Evolutionary conservation across 805 yeast genomes (phyloP), one percentile per base, ranked within the genome.

Genomic region (Candida oleophila): DNA sequence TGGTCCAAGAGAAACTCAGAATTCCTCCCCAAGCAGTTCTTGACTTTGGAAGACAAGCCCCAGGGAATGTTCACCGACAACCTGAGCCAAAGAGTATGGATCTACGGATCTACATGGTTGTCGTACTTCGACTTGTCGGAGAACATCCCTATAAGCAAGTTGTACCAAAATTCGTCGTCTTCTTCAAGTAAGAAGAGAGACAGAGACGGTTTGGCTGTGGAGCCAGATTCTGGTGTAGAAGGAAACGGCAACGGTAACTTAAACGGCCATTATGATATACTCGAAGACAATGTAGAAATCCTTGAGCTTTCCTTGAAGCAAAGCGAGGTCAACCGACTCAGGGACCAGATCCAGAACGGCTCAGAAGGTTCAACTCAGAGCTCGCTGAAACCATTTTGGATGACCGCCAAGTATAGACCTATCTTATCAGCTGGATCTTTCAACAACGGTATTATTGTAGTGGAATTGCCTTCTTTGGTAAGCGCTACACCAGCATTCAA

Each of bases 51-150:
- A 15, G 92, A 87, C 47, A 82, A 85, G 55, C 83, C 95, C 46
- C 75, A 80, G 49, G 97, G 96, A 14, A 64, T 87, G 11, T 88
- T 87, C 59, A 59, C 62, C 14, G 82, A 81, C 44, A 63, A 62
- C 8, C 58, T 62, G 3, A 53, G 66, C 1, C 57, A 68, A 30
- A 73, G 80, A 46, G 68, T 86, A 14, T 92, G 97, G 97, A 66
- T 89, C n/a, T 90, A 88, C 80, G 96, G 97, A 1, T 75, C 87
- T 18, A 79, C 79, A 43, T 92, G 96, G 96, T 54, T 91, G 14
- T 78, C 85, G 3, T 87, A 78, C 61, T 76, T 92, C 42, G 92
- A 92, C 62, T 65, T 87, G 52, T 62, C 75, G 7, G 60, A 73
- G 44, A 80, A 85, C 56, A 63, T 83, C 43, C 85, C 88, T 12